Evolutionary conservation across 345 rosid genomes (phyloP), one percentile per base, ranked within the genome.

Genomic region (Gossypium mustelinum): DNA sequence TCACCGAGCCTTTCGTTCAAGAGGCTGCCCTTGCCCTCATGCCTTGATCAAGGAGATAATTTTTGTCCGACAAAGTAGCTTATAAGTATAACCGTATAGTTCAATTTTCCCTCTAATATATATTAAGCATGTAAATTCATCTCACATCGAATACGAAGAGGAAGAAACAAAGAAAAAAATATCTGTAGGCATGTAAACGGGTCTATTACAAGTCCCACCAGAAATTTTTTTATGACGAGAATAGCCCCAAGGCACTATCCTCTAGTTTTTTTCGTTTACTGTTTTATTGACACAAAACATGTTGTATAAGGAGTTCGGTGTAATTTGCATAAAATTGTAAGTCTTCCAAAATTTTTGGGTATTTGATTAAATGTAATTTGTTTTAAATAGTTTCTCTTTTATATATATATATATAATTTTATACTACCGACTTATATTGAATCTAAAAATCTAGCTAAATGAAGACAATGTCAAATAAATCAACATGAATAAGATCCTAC

Each of bases 11-110:
- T 2, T 70, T 89, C 17, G 96, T 91, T 4, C 87, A 90, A 50
- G 98, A 90, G 81, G 93, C 92, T 47, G 93, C 93, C 2, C 89
- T 80, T 20, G 97, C 93, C 68, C 90, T 89, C 13, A 83, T 70
- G 79, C 94, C 82, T 56, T 90, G 88, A 57, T 73, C 48, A 64
- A 61, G 29, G 61, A 22, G 61, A 20, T 34, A 4, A 4, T 22
- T 56, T 18, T 56, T n/a, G 11, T n/a, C 59, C 59, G 20, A 56
- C 9, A 18, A 18, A 12, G 59, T 55, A 55, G 25, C 25, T 55
- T 9, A 10, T 4, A 34, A 34, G 39, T 34, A 34, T 18, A 9
- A 20, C 29, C 25, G 22, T 57, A 18, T 25, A 57, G 29, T 57
- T 57, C 61, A 20, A 57, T 57, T 22, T 57, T 20, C 22, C 22